Conservation (phyloP, 768 basidiomycete species). For the Kwoniella bestiolae region DNA sequence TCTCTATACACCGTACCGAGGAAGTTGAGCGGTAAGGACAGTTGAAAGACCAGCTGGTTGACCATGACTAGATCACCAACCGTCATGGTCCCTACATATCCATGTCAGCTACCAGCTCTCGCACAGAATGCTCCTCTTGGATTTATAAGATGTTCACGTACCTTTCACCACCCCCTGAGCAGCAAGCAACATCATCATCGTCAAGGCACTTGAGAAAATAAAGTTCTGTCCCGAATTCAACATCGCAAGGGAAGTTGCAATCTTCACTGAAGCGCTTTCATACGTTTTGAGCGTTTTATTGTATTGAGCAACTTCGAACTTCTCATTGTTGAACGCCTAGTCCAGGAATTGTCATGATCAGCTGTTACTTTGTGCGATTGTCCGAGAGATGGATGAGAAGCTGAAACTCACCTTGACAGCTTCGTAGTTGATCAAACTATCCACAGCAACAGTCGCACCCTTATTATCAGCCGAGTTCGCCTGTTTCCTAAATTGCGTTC, state of each 20-base stretch:
- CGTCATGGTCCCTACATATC: slow-evolving; percentile 82
- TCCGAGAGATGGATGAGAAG: too few relatives aligned
- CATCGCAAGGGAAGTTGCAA: slow-evolving; percentile 88
- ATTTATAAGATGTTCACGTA: slow-evolving; percentile 52
- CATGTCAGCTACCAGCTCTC: slow-evolving; percentile 3
- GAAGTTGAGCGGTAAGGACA: slow-evolving; percentile 95
- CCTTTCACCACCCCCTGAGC: slow-evolving; percentile 93
- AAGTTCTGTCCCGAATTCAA: slow-evolving; percentile 96
- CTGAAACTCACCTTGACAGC: slow-evolving; percentile 80
- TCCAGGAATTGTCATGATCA: neutral
- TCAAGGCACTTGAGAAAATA: slow-evolving; percentile 92
- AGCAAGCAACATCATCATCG: slow-evolving; percentile 92
- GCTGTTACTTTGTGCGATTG: neutral
- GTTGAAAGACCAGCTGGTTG: slow-evolving; percentile 96
- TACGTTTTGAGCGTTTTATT: slow-evolving; percentile 84
- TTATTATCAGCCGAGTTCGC: slow-evolving; percentile 97
- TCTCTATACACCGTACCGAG: slow-evolving; percentile 95
- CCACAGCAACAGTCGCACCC: slow-evolving; percentile 89
- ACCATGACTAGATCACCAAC: slow-evolving; percentile 99
- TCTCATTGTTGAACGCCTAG: slow-evolving; percentile 97
- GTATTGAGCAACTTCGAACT: slow-evolving; percentile 86
- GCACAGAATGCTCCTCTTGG: too few relatives aligned
- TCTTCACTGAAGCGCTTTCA: slow-evolving; percentile 89
- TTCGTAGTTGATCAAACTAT: slow-evolving; percentile 96
- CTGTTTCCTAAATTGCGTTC: slow-evolving; percentile 92